Evolutionary conservation across 805 yeast genomes (phyloP), one percentile per base, ranked within the genome.

Genomic region (Priceomyces medius): DNA sequence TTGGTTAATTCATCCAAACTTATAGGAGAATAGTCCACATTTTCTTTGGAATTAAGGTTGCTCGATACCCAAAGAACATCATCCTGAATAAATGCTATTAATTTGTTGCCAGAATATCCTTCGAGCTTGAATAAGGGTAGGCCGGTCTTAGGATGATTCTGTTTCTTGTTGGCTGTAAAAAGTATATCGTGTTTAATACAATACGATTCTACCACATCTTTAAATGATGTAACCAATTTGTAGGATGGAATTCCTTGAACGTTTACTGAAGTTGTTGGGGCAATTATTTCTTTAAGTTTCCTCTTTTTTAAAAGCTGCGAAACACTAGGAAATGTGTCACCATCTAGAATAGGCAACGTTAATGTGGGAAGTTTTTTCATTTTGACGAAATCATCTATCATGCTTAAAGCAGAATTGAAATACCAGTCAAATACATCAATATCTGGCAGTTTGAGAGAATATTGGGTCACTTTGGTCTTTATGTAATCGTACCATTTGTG

Each of bases 161-260:
- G 55, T 21, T 46, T 43, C 10, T 60, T 56, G 14, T 59, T 43
- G 3, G 72, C 68, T 1, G 61, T 43, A 18, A 80, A 62, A 7
- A 72, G 52, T 18, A 81, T 64, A 27, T 76, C 76, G 37, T 77
- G 60, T 2, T 64, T 60, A 19, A 68, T 54, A 51, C 96, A 88
- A 51, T 67, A 77, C 2, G 77, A 77, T 40, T 74, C 79, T 2
- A 87, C 77, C 14, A 88, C 81, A 40, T 85, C 88, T 47, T 73
- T 80, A 54, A 82, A 81, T 0, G 85, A 68, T 3, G 74, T 65
- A 21, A 61, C 49, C 1, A 79, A 59, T 32, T 64, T 66, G 28
- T 66, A 64, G 8, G 71, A 48, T 0, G 81, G 80, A 3, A 74
- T 63, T 3, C 74, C 71, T 43, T 50, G 53, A 37, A 52, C 60